Percentiles rank a stretch among this genome's conserved stretches.
These are phyloP conservation scores for Cyberlindnera meyerae DNA, from an alignment of 805 yeast species.

Conservation along the genomic window DNA sequence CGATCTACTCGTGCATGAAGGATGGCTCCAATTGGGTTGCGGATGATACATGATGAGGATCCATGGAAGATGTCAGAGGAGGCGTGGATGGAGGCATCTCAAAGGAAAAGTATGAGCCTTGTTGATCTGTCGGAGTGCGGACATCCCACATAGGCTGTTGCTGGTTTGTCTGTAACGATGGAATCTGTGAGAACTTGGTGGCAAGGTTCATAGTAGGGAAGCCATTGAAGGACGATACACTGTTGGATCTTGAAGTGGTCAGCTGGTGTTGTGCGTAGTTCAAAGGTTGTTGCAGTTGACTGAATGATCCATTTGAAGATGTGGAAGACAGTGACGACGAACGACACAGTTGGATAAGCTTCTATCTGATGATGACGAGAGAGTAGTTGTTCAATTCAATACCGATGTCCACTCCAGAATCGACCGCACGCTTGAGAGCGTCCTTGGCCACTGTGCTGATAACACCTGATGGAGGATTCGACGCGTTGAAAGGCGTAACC, in stretches of 20 bases:
- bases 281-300: background rate
- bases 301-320: slow-evolving; percentile 3
- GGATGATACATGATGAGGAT: slow-evolving; percentile 3
- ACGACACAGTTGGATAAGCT: slow-evolving; percentile 27
- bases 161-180: slow-evolving; percentile 5
- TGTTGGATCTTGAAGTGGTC: slow-evolving; percentile 17
- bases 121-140: slow-evolving; percentile 21
- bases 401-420: slow-evolving; percentile 32
- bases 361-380: slow-evolving; percentile 34
- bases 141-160: slow-evolving; percentile 15
- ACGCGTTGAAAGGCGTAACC: slow-evolving; percentile 61
- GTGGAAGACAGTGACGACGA: slow-evolving; percentile 7
- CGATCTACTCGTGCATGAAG: slow-evolving; percentile 18
- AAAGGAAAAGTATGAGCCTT: slow-evolving; percentile 21
- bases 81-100: slow-evolving; percentile 19
- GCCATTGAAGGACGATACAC: slow-evolving; percentile 14
- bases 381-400: slow-evolving; percentile 34
- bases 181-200: slow-evolving; percentile 17
- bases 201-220: slow-evolving; percentile 21
- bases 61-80: slow-evolving; percentile 7
- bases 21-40: slow-evolving; percentile 17
- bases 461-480: slow-evolving; percentile 65
- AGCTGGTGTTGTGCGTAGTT: slow-evolving; percentile 10
- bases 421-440: slow-evolving; percentile 37
- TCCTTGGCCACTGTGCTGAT: slow-evolving; percentile 55